Evolutionary conservation across 2,329 filamentous ascomycete species (phyloP).

Genomic region (Didymosphaeria variabile): DNA sequence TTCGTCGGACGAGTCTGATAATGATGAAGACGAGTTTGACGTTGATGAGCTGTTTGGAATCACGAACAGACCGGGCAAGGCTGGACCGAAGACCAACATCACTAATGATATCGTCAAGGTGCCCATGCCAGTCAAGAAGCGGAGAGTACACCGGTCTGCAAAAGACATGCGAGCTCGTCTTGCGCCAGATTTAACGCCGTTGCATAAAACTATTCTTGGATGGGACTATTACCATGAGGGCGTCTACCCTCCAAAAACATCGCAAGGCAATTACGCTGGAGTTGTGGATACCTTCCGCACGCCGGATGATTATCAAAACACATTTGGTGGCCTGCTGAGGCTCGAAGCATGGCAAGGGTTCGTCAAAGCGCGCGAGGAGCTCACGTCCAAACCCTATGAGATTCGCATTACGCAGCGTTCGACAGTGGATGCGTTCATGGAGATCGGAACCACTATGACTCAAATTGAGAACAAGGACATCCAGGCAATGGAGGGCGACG

Average conservation of each 20-base stretch:
- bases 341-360: slow-evolving; percentile 97
- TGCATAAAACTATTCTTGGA: slow-evolving; percentile 86
- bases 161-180: slow-evolving; percentile 95
- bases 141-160: slow-evolving; percentile 78
- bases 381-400: slow-evolving; percentile 80
- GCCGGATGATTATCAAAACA: slow-evolving; percentile 81
- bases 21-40: slow-evolving; percentile 65
- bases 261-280: slow-evolving; percentile 73
- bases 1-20: slow-evolving; percentile 73
- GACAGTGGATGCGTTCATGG: slow-evolving; percentile 90
- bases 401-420: slow-evolving; percentile 88
- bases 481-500: slow-evolving; percentile 82
- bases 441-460: slow-evolving; percentile 86
- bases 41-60: slow-evolving; percentile 75
- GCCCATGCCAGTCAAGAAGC: slow-evolving; percentile 81
- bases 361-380: slow-evolving; percentile 87
- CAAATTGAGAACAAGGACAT: slow-evolving; percentile 74
- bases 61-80: slow-evolving; percentile 55
- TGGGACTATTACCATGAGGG: slow-evolving; percentile 96
- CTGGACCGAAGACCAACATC: slow-evolving; percentile 49
- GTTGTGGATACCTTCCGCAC: slow-evolving; percentile 82
- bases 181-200: slow-evolving; percentile 82
- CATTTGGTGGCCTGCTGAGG: slow-evolving; percentile 88
- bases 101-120: slow-evolving; percentile 45
- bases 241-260: slow-evolving; percentile 77